These are phyloP conservation scores for Hygrocybe punicea DNA, from an alignment of 768 basidiomycete species.

Conservation along the genomic window DNA sequence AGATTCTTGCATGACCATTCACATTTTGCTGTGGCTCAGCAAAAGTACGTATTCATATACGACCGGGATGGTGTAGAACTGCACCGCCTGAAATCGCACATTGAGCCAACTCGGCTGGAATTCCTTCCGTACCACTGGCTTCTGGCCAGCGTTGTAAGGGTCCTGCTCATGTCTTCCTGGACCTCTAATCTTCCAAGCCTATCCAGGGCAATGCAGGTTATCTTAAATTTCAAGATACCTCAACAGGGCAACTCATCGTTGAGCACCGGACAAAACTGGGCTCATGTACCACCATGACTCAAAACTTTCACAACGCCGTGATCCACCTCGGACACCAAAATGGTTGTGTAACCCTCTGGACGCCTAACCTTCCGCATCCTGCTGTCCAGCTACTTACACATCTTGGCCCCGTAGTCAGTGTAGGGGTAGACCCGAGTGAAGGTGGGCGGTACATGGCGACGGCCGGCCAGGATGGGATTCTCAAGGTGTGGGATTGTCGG, in stretches of 20 bases:
- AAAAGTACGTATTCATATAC: constrained; percentile 94
- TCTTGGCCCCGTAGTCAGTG: constrained; percentile 75
- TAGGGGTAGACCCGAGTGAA: constrained; percentile 79
- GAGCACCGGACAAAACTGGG: constrained; percentile 91
- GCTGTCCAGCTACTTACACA: constrained; percentile 92
- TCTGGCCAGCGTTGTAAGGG: constrained; percentile 73
- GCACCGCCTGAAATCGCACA: constrained; percentile 76
- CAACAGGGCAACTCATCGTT: constrained; percentile 81
- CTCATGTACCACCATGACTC: constrained; percentile 77
- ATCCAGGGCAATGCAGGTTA: constrained; percentile 82
- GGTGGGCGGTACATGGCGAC: constrained; percentile 92
- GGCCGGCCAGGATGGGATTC: constrained; percentile 77
- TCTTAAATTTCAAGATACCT: constrained; percentile 95
- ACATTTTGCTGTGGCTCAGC: constrained; percentile 92
- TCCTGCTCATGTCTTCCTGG: not conserved
- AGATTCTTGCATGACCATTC: constrained; percentile 93
- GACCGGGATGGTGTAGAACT: constrained; percentile 92
- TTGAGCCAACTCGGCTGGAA: constrained; percentile 87
- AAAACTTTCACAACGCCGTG: constrained; percentile 91
- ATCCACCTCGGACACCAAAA: constrained; percentile 94
- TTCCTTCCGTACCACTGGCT: constrained; percentile 97
- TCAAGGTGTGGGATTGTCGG: constrained; percentile 96
- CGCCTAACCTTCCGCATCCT: constrained; percentile 88
- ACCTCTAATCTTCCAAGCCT: not conserved
- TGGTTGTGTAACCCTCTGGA: constrained; percentile 94